These are phyloP conservation scores for Lenwebbia sp. DNA, from an alignment of 345 rosid species.

Conservation along the genomic window DNA sequence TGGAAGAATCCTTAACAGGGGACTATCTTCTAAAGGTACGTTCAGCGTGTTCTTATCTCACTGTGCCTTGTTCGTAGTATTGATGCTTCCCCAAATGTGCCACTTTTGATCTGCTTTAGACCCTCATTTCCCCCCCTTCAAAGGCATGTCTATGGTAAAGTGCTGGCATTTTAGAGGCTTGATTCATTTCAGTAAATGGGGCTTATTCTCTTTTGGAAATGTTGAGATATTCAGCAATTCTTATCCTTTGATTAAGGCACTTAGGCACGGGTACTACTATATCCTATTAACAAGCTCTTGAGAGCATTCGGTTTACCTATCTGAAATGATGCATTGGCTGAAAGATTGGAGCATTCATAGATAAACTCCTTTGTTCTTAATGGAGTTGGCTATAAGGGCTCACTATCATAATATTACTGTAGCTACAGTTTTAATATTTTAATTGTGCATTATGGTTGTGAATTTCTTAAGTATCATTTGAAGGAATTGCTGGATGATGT, in stretches of 20 bases:
- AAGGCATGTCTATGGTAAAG: neutral
- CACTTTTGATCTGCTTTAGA: neutral
- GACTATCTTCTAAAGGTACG: conserved; percentile 38
- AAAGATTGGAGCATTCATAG: neutral
- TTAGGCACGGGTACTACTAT: neutral
- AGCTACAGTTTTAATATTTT: neutral
- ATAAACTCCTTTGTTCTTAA: neutral
- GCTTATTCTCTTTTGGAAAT: neutral
- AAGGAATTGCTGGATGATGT: neutral
- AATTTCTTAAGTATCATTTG: neutral
- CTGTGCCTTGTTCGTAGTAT: neutral
- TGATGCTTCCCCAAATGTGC: neutral
- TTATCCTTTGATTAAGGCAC: neutral
- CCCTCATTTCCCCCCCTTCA: neutral
- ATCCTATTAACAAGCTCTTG: neutral
- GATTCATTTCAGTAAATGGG: neutral
- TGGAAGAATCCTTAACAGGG: conserved; percentile 26
- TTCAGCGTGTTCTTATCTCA: neutral
- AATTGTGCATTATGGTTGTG: neutral
- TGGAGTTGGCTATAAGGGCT: neutral
- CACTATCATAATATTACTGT: neutral
- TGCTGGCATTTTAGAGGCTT: neutral
- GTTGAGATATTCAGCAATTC: neutral
- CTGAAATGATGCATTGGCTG: neutral
- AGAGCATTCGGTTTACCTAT: neutral